phyloP scores from a whole-genome alignment of 345 rosid species.

The Mercurialis annua region DNA sequence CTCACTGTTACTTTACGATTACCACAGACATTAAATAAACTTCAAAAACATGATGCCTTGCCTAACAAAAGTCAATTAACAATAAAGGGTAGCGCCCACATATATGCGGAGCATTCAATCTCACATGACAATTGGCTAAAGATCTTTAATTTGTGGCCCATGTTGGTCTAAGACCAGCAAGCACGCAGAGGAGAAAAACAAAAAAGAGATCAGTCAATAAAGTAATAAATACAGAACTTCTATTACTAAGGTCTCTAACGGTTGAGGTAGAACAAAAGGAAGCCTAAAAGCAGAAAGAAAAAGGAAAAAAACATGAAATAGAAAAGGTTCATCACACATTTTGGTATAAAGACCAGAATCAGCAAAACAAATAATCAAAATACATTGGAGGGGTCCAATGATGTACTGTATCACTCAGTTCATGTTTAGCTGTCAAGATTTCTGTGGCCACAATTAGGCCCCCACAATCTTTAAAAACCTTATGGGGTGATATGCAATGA shows the following conservation, averaged over 20 bases:
- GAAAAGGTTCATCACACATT: not conserved
- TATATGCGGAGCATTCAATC: too few relatives aligned
- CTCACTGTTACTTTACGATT: too few relatives aligned
- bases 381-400: conserved; percentile 8
- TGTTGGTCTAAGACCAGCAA: not conserved
- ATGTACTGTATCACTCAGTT: not conserved
- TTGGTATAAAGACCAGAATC: not conserved
- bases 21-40: too few relatives aligned
- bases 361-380: not conserved
- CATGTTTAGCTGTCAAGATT: conserved; percentile 16
- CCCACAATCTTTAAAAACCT: conserved; percentile 18
- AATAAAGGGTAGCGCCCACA: too few relatives aligned
- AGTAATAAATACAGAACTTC: not conserved
- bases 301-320: not conserved
- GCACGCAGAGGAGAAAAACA: not conserved
- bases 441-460: conserved; percentile 14
- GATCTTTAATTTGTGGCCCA: not conserved
- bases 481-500: not conserved
- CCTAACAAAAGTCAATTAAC: too few relatives aligned
- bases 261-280: not conserved
- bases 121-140: too few relatives aligned
- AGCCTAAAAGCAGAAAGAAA: not conserved
- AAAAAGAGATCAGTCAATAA: not conserved
- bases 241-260: not conserved
- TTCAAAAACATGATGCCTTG: too few relatives aligned